A percentile compares a stretch with the other conserved stretches of the same genome.
Conservation (phyloP, 495 filamentous ascomycete genomes). For the Daldinia decipiens region DNA sequence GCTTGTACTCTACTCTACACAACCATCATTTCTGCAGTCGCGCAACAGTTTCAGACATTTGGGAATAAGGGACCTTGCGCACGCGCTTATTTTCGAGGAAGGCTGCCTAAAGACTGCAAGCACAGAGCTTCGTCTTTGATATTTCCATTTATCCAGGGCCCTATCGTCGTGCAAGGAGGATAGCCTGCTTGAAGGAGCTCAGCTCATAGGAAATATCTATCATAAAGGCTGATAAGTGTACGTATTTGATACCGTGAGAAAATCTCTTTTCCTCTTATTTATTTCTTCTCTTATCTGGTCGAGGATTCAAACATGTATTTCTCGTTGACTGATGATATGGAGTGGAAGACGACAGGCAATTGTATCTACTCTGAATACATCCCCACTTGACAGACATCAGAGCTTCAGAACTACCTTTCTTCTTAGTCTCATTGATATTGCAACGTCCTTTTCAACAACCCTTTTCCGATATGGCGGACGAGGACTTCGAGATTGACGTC, state of each 20-base stretch:
- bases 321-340: constrained; percentile 49
- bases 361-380: constrained; percentile 52
- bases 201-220: constrained; percentile 20
- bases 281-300: constrained; percentile 11
- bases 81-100: constrained; percentile 37
- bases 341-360: constrained; percentile 48
- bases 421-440: constrained; percentile 46
- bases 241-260: constrained; percentile 56
- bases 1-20: constrained; percentile 35
- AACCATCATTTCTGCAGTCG: constrained; percentile 25
- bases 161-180: constrained; percentile 22
- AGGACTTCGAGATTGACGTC: constrained; percentile 98
- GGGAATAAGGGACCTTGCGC: constrained; percentile 30
- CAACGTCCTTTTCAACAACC: constrained; percentile 38
- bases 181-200: constrained; percentile 26
- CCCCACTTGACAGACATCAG: constrained; percentile 41
- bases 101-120: constrained; percentile 53
- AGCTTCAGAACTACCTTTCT: constrained; percentile 31
- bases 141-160: constrained; percentile 48
- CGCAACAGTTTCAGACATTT: constrained; percentile 21
- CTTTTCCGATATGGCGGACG: constrained; percentile 76
- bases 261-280: constrained; percentile 49
- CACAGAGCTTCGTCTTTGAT: constrained; percentile 63
- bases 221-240: constrained; percentile 54
- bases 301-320: constrained; percentile 45